Evolutionary conservation across 2,329 filamentous ascomycete genomes (phyloP), one percentile per base, ranked within the genome.

Genomic region (Aspergillus sp.): DNA sequence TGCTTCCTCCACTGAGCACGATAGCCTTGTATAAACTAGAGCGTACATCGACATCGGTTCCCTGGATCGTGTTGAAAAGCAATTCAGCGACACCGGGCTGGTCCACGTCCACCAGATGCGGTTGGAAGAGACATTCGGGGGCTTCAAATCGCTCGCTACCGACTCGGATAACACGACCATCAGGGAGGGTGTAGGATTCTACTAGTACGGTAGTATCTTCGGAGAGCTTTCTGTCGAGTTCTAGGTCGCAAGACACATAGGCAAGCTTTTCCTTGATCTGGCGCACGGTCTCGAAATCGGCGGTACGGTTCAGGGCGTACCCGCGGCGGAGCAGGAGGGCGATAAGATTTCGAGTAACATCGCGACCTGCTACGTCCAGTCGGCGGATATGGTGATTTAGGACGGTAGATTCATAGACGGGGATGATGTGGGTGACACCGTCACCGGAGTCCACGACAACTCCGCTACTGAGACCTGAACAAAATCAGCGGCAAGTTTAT

Each of bases 251-350:
- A 12, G 93, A 97, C 56, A 99, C 93, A 75, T 99, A 99, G 83
- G 95, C 98, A 51, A 99, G 89, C 83, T 99, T 99, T 83, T 99
- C 95, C 81, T 99, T 99, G 81, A 99, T 98, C 76, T 98, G 93
- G 61, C 95, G 90, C 56, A 99, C 95, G 4, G 95, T 99, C 78
- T 99, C 95, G 76, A 99, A 99, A 76, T 99, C 95, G 73, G 95
- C 95, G 12, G 95, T 99, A 74, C 95, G 87, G 85, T 99, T 99
- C 62, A 99, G 86, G 36, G 95, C 92, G 76, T 99, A 99, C 44
- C 95, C 95, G 66, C 95, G 87, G 70, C 95, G 91, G 57, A 96
- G 85, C 18, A 99, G 88, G 49, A 99, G 88, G 50, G 92, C 91
- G 76, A 99, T 99, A 63, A 99, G 85, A 77, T 99, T 98, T 69